These are phyloP conservation scores for Talaromyces islandicus DNA, from an alignment of 2,329 filamentous ascomycete genomes.

Conservation along the genomic window DNA sequence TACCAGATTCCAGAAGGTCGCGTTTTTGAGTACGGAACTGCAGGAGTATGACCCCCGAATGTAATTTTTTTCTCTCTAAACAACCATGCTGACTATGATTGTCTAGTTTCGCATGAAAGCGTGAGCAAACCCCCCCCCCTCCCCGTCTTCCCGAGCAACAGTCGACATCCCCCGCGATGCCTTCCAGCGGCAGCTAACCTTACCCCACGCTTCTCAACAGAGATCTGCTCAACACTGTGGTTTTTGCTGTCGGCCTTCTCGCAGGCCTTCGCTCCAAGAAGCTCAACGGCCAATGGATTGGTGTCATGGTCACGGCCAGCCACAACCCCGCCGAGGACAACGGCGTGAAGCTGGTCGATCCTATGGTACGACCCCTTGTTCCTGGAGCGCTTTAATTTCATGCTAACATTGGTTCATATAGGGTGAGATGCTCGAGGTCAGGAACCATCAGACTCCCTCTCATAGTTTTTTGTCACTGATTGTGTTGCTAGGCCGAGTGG, in stretches of 20 bases:
- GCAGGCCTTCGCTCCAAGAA: conserved; percentile 85
- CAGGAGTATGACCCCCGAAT: conserved; percentile 47
- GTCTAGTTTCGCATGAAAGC: conserved; percentile 63
- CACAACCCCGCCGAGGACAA: conserved; percentile 89
- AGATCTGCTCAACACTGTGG: conserved; percentile 81
- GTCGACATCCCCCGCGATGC: conserved; percentile 16
- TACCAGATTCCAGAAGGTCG: conserved; percentile 45
- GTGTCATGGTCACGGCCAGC: conserved; percentile 92
- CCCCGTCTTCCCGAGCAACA: conserved; percentile 20
- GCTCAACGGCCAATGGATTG: conserved; percentile 83
- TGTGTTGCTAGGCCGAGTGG: conserved; percentile 61
- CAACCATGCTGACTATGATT: neutral
- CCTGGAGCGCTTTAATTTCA: conserved; percentile 8
- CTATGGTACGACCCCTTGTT: conserved; percentile 53
- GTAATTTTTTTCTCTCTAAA: too few species aligned
- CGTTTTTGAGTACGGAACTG: conserved; percentile 56
- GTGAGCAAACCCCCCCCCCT: conserved; percentile 39
- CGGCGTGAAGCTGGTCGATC: conserved; percentile 92
- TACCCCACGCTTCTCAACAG: conserved; percentile 35
- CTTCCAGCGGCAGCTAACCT: conserved; percentile 3
- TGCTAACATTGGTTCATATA: conserved; percentile 23
- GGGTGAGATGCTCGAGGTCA: conserved; percentile 92
- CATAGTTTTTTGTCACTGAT: conserved; percentile 17
- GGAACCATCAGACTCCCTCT: conserved; percentile 14
- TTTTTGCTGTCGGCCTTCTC: conserved; percentile 86